phyloP scores from a whole-genome alignment of 2,329 filamentous ascomycete species.

The Aspergillus unguis region DNA sequence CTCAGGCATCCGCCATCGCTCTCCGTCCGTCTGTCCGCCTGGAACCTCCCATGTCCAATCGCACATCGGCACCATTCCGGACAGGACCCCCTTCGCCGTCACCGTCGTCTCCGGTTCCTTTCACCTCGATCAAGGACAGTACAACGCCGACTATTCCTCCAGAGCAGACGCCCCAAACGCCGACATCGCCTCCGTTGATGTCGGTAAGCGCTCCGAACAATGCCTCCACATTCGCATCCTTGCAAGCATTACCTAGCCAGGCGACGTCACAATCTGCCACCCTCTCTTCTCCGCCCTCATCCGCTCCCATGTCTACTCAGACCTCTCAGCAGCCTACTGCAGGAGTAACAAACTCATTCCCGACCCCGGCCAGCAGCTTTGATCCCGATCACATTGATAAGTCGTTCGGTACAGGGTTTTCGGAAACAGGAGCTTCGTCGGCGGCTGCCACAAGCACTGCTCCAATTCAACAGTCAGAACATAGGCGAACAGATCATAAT shows the following conservation, averaged over 20 bases:
- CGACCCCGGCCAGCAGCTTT: conserved; percentile 46
- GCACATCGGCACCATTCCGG: conserved; percentile 32
- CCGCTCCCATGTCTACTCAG: conserved; percentile 43
- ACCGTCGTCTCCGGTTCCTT: conserved; percentile 42
- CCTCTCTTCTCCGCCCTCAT: conserved; percentile 41
- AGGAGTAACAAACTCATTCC: conserved; percentile 42
- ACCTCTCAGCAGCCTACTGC: conserved; percentile 40
- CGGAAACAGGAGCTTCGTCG: conserved; percentile 18
- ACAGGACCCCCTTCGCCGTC: conserved; percentile 43
- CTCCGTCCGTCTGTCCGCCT: conserved; percentile 12
- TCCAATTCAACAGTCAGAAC: conserved; percentile 24
- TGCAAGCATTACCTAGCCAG: conserved; percentile 46
- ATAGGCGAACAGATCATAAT: conserved; percentile 37
- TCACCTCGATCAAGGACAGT: conserved; percentile 37
- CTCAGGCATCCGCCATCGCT: conserved; percentile 17
- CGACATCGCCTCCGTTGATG: conserved; percentile 49
- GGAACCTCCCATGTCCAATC: conserved; percentile 38
- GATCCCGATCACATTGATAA: conserved; percentile 37
- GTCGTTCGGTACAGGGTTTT: conserved; percentile 22
- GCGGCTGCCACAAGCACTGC: conserved; percentile 17
- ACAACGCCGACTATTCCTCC: conserved; percentile 26
- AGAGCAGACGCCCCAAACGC: conserved; percentile 37
- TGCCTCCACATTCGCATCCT: conserved; percentile 45
- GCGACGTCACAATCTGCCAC: conserved; percentile 40
- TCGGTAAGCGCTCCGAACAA: conserved; percentile 49